Evolutionary conservation across 139 green algal genomes (phyloP), one percentile per base, ranked within the genome.

Genomic region (Penium margaritaceum): DNA sequence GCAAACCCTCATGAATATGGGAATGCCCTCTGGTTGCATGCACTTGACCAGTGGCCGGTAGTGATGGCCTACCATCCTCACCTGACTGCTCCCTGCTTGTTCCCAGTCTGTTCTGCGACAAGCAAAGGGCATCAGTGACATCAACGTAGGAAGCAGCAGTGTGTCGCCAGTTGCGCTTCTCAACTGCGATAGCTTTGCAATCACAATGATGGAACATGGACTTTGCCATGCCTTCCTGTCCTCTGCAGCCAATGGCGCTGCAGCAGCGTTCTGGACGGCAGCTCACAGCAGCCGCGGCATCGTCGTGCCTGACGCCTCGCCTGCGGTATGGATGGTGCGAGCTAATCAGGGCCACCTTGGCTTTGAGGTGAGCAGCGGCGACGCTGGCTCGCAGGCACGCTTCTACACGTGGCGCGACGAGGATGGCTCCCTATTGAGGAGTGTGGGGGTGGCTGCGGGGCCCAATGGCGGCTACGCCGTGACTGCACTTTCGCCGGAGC

Each of bases 161-260:
- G n/a, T n/a, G n/a, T n/a, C n/a, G n/a, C n/a, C n/a, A n/a, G n/a
- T n/a, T n/a, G n/a, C n/a, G n/a, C n/a, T n/a, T n/a, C n/a, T n/a
- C n/a, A n/a, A n/a, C n/a, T n/a, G n/a, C n/a, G n/a, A n/a, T n/a
- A n/a, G n/a, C n/a, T n/a, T n/a, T n/a, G n/a, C n/a, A n/a, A n/a
- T n/a, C n/a, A n/a, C n/a, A n/a, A n/a, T n/a, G n/a, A n/a, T n/a
- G n/a, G n/a, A n/a, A n/a, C n/a, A n/a, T n/a, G n/a, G n/a, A n/a
- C n/a, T n/a, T n/a, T n/a, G n/a, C n/a, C n/a, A n/a, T n/a, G n/a
- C n/a, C n/a, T n/a, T n/a, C n/a, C n/a, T n/a, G n/a, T n/a, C n/a
- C n/a, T n/a, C n/a, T n/a, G n/a, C 58, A 41, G 58, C 58, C n/a
- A 66, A 66, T 9, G 58, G 58, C 24, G 19, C 34, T 5, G 58